Base-by-base conservation (phyloP, 768 basidiomycete genomes). In the Kwoniella sp. region DNA sequence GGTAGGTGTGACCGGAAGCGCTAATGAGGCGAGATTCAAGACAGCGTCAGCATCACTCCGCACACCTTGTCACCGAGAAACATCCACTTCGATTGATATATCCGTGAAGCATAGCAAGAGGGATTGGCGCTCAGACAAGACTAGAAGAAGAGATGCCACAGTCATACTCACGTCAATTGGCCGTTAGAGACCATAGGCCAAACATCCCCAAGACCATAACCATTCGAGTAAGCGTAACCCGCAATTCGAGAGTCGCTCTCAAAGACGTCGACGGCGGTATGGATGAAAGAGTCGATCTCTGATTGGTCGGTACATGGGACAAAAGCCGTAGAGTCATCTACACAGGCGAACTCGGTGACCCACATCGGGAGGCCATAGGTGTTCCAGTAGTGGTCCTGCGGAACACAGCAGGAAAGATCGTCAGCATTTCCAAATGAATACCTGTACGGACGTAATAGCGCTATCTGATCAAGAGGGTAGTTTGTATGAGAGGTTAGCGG, bases 151-250 rank as follows among this genome's bases (percentile, higher is more conserved):
- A n/a, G n/a, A n/a, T n/a, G n/a, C n/a, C n/a, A n/a, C n/a, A n/a
- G n/a, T n/a, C n/a, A n/a, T 8, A 55, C 54, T 55, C 62, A 74
- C 75, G 64, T 63, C 25, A 77, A 58, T 24, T 55, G 58, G 19
- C 73, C 71, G 51, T 67, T 52, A 19, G 21, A 40, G 19, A 71
- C 60, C 44, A 70, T 64, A 15, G 70, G 69, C 77, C 77, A 78
- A 24, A 71, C 70, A 26, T 57, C 50, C 33, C 74, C 77, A 24
- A 78, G 60, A 29, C 77, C 77, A 47, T 54, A 50, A 21, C 77
- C 77, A 26, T 74, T 67, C 21, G 72, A 74, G 64, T 70, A 72
- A 12, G 72, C 72, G 46, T 77, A 77, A 25, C 65, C 76, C 22
- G 61, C 54, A 52, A 77, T 71, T 30, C 76, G 60, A 9, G 65